A percentile compares a stretch with the other conserved stretches of the same genome.
Evolutionary conservation across 371 early-diverging fungal species (phyloP).

Genomic region (Lichtheimia ornata): DNA sequence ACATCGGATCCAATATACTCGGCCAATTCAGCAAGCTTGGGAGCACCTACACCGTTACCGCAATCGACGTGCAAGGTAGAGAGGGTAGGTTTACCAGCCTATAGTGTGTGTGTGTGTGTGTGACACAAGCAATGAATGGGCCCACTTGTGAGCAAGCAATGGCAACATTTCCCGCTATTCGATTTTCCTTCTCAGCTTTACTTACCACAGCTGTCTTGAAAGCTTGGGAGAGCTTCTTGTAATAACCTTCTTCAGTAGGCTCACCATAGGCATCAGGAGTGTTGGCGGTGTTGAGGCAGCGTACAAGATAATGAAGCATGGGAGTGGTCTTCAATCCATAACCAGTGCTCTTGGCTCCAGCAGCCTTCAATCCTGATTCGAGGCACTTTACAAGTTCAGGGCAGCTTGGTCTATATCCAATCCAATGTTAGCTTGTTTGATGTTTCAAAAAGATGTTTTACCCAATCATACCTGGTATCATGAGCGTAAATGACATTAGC

Average conservation of each 20-base stretch:
- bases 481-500: slow-evolving; percentile 82
- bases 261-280: slow-evolving; percentile 88
- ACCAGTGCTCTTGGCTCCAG: slow-evolving; percentile 73
- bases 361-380: slow-evolving; percentile 75
- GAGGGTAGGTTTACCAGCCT: slow-evolving; percentile 69
- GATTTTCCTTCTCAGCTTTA: slow-evolving; percentile 13
- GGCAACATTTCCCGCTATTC: not conserved
- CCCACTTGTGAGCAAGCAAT: not conserved
- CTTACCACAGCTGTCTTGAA: slow-evolving; percentile 79
- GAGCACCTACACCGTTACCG: slow-evolving; percentile 98
- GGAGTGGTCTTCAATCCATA: slow-evolving; percentile 97
- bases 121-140: slow-evolving; percentile 4
- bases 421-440: not conserved
- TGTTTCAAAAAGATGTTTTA: not conserved
- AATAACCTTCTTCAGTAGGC: slow-evolving; percentile 91
- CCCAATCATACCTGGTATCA: slow-evolving; percentile 82
- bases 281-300: slow-evolving; percentile 83
- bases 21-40: slow-evolving; percentile 79
- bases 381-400: slow-evolving; percentile 79
- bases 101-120: slow-evolving; percentile 1
- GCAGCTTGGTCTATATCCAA: slow-evolving; percentile 76
- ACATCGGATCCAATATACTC: slow-evolving; percentile 65
- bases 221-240: slow-evolving; percentile 83
- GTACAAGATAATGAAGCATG: slow-evolving; percentile 94
- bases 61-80: slow-evolving; percentile 85